Base-by-base conservation (phyloP, 768 basidiomycete genomes). In the Lentinula sp. region DNA sequence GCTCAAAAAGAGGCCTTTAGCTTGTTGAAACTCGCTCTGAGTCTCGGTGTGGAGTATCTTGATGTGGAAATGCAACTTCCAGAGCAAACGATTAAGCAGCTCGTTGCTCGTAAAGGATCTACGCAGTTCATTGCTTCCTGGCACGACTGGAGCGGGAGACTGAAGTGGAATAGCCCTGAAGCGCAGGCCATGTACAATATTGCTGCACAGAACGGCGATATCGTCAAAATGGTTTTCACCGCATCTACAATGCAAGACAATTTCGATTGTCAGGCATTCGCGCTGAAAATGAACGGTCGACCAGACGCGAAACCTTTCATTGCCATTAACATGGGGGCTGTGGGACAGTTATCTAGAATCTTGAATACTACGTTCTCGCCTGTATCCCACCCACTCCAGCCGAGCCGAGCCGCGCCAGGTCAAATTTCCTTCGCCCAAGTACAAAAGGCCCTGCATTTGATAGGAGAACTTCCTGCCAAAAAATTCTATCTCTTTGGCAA, bases 221-320 rank as follows among this genome's bases (percentile, higher is more conserved):
- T 98, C 41, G 79, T 95, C 76, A 98, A 98, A 77, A 83, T 98
- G 59, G 87, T 98, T 43, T 90, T 92, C 51, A 95, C 90, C 67
- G 95, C 96, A 9, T 81, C 79, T 59, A 73, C 74, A 4, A 65
- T 93, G 18, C 77, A 83, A 63, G 93, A 95, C 69, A 98, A 98
- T 74, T 82, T 94, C 64, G 76, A 81, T 1, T 79, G 98, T 59
- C 83, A 86, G 57, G 72, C 82, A 9, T 99, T 98, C 69, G 86
- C 85, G 45, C 69, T 79, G 15, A 76, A 79, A 49, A 74, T 73
- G 35, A 75, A 71, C 23, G 69, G 69, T 58, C 71, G 74, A 33
- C 76, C 80, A 1, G 72, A 76, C 13, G 73, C 84, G 12, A 96
- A 93, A 69, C 96, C 95, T 2, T 79, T 98, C 67, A 86, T 99